Percentiles rank a stretch among this genome's conserved stretches.
phyloP scores from a whole-genome alignment of 352 stramenopile genomes.

The Thalassiosira mediterranea region DNA sequence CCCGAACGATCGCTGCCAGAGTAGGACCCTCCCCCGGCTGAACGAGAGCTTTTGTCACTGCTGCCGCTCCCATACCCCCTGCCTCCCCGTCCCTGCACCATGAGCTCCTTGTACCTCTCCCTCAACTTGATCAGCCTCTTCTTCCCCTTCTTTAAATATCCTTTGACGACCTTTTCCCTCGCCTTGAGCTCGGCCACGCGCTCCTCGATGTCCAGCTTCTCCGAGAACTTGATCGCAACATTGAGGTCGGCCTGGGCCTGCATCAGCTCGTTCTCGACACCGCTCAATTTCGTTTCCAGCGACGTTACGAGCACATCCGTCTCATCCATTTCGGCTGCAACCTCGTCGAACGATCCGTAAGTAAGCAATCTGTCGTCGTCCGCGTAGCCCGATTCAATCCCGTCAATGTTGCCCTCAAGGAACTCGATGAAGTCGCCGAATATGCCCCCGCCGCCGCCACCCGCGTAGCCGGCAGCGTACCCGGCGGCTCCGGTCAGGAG shows the following conservation, averaged over 20 bases:
- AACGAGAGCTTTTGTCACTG: too few relatives aligned
- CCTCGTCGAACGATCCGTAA: conserved; percentile 64
- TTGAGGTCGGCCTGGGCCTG: conserved; percentile 58
- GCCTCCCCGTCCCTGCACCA: conserved; percentile 39
- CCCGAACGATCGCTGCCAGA: too few relatives aligned
- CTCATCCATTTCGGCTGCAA: conserved; percentile 79
- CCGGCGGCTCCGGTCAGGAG: conserved; percentile 55
- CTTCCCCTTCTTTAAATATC: conserved; percentile 69
- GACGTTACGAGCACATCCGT: conserved; percentile 71
- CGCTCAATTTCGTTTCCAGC: conserved; percentile 60
- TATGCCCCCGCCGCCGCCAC: conserved; percentile 41
- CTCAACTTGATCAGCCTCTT: conserved; percentile 70
- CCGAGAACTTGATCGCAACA: conserved; percentile 50
- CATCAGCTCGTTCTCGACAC: conserved; percentile 64
- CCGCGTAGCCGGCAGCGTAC: conserved; percentile 33
- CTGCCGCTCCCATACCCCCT: conserved; percentile 42
- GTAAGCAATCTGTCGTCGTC: conserved; percentile 68
- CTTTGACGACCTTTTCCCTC: conserved; percentile 67
- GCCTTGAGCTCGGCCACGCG: conserved; percentile 63
- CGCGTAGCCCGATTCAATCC: conserved; percentile 50
- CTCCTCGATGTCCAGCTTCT: conserved; percentile 75
- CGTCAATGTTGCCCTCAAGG: conserved; percentile 75
- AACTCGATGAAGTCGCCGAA: conserved; percentile 81
- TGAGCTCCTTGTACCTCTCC: conserved; percentile 73
- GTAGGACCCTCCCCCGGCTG: too few relatives aligned